Evolutionary conservation across 2,329 filamentous ascomycete species (phyloP).

Genomic region (Tolypocladium endophyticum): DNA sequence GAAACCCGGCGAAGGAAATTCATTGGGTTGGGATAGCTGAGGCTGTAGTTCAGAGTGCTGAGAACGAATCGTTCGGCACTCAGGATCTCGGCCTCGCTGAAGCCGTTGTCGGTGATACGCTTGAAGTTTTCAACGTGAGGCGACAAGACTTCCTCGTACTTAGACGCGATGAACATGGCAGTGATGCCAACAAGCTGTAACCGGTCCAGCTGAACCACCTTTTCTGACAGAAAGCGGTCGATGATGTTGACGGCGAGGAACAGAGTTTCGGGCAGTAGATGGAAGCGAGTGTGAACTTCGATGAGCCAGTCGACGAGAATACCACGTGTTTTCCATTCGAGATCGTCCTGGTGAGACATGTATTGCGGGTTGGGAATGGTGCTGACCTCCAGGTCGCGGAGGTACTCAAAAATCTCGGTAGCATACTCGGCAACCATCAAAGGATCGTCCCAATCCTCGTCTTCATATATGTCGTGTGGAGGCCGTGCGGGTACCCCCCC

Average conservation of each 20-base stretch:
- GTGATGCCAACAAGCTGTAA: conserved; percentile 95
- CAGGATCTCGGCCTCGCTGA: conserved; percentile 88
- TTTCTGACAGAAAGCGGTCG: conserved; percentile 90
- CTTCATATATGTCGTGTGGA: conserved; percentile 49
- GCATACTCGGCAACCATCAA: conserved; percentile 98
- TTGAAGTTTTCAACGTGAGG: conserved; percentile 96
- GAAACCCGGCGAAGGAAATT: conserved; percentile 98
- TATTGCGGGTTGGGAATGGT: conserved; percentile 80
- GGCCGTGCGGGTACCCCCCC: too few relatives aligned
- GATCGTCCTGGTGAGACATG: conserved; percentile 87
- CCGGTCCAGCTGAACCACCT: conserved; percentile 91
- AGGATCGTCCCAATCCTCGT: conserved; percentile 84
- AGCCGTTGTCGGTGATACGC: conserved; percentile 93
- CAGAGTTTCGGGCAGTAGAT: conserved; percentile 87
- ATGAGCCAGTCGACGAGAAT: conserved; percentile 98
- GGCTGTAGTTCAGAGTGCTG: conserved; percentile 83
- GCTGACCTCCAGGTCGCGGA: conserved; percentile 74
- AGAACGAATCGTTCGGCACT: conserved; percentile 96
- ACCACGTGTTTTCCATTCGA: conserved; percentile 98
- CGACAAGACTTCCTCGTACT: conserved; percentile 96
- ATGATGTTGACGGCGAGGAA: conserved; percentile 98
- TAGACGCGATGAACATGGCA: conserved; percentile 98
- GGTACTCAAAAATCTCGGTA: conserved; percentile 92
- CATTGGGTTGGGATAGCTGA: conserved; percentile 99
- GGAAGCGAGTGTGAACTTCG: conserved; percentile 94